A percentile compares a stretch with the other conserved stretches of the same genome.
These are phyloP conservation scores for Pelagomonas calceolata DNA, from an alignment of 108 stramenopile genomes.

Conservation along the genomic window DNA sequence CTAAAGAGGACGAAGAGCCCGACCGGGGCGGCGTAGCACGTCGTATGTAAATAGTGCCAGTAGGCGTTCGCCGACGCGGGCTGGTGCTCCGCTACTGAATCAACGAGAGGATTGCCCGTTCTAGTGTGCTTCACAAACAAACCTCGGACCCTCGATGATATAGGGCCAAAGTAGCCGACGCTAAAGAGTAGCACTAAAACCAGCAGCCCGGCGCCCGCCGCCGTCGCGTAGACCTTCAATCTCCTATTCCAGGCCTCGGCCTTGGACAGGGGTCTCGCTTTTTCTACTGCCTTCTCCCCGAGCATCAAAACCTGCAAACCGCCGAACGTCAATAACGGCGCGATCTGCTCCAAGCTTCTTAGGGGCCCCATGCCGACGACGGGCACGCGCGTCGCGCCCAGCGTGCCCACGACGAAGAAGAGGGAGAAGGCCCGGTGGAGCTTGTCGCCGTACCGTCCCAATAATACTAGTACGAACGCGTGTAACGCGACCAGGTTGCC, in stretches of 20 bases:
- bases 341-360: conserved; percentile 73
- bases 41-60: conserved; percentile 41
- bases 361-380: conserved; percentile 80
- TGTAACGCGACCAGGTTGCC: conserved; percentile 91
- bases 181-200: conserved; percentile 46
- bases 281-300: no score
- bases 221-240: not conserved
- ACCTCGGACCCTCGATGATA: conserved; percentile 9
- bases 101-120: conserved; percentile 20
- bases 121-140: conserved; percentile 18
- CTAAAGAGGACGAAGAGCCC: conserved; percentile 51
- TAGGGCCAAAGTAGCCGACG: conserved; percentile 46
- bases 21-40: conserved; percentile 36
- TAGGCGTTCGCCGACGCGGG: conserved; percentile 49
- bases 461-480: conserved; percentile 63
- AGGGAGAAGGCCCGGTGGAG: conserved; percentile 77
- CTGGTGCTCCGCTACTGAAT: conserved; percentile 42
- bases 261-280: no score
- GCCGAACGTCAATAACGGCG: conserved; percentile 55
- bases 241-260: no score
- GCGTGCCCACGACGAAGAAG: conserved; percentile 81
- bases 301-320: conserved; percentile 37
- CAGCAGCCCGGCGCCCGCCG: conserved; percentile 2
- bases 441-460: conserved; percentile 68
- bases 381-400: conserved; percentile 78